phyloP scores from a whole-genome alignment of 2,329 filamentous ascomycete species.

The Metarhizium guizhouense region DNA sequence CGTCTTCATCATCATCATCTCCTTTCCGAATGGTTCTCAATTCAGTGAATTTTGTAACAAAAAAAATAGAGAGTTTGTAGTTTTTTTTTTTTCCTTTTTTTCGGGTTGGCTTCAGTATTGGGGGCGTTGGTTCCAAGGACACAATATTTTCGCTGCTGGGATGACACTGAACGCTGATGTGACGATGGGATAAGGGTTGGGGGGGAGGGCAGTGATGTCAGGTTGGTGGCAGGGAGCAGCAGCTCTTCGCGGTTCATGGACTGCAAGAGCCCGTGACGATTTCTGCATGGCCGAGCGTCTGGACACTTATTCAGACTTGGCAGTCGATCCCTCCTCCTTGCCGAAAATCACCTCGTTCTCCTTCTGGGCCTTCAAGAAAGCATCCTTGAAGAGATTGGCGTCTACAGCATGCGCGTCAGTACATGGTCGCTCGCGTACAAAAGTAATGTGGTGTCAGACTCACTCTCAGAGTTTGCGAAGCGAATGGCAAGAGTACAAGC shows the following conservation, averaged over 20 bases:
- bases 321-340: slow-evolving; percentile 24
- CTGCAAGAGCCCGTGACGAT: neutral
- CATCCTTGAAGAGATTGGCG: slow-evolving; percentile 94
- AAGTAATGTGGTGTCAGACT: slow-evolving; percentile 24
- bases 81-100: neutral
- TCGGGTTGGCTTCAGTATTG: neutral
- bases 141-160: slow-evolving; percentile 6
- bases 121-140: neutral
- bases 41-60: neutral
- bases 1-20: neutral
- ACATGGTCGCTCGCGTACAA: neutral
- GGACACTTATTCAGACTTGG: slow-evolving; percentile 4
- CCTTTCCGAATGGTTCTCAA: neutral
- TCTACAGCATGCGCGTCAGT: slow-evolving; percentile 41
- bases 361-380: slow-evolving; percentile 92
- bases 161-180: slow-evolving; percentile 12
- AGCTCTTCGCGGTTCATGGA: slow-evolving; percentile 4
- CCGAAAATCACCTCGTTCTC: slow-evolving; percentile 86
- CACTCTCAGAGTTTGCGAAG: slow-evolving; percentile 96
- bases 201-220: neutral
- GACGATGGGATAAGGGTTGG: slow-evolving; percentile 6
- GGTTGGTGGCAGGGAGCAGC: neutral
- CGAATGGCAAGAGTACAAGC: slow-evolving; percentile 92
- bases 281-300: neutral
- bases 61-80: neutral